Evolutionary conservation across 2,329 filamentous ascomycete species (phyloP).

Genomic region (Pestalotiopsis sp.): DNA sequence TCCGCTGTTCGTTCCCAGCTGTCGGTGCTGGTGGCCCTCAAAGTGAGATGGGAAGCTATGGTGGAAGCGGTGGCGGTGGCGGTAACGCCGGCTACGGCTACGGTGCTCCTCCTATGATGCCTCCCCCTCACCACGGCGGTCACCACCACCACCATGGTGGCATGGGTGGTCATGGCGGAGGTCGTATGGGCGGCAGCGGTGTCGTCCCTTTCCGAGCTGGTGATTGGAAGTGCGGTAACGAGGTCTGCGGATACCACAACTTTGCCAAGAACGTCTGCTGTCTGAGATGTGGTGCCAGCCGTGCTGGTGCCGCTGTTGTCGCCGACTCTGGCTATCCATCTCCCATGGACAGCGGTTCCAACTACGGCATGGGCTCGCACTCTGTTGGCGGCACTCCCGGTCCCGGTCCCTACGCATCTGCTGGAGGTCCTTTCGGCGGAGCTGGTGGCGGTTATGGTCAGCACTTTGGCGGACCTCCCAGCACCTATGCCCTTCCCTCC

Average conservation of each 20-base stretch:
- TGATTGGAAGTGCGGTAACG: conserved; percentile 98
- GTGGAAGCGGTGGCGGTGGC: conserved; percentile 50
- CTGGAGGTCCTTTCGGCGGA: conserved; percentile 65
- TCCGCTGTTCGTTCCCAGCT: conserved; percentile 98
- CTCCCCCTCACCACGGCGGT: conserved; percentile 75
- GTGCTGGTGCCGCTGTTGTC: conserved; percentile 90
- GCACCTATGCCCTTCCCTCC: conserved; percentile 86
- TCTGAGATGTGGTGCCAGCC: conserved; percentile 91
- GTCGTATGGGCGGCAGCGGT: conserved; percentile 79
- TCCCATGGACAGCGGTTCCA: conserved; percentile 83
- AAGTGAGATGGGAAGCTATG: conserved; percentile 68
- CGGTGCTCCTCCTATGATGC: conserved; percentile 79
- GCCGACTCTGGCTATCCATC: conserved; percentile 92
- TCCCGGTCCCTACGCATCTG: conserved; percentile 74
- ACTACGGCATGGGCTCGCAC: conserved; percentile 82
- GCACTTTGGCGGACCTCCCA: conserved; percentile 85
- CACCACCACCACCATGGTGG: conserved; percentile 51
- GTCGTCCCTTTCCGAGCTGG: conserved; percentile 96
- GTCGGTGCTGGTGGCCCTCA: conserved; percentile 73
- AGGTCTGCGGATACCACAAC: conserved; percentile 98
- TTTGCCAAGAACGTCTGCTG: conserved; percentile 99
- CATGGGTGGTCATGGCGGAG: conserved; percentile 56
- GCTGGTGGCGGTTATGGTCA: conserved; percentile 69
- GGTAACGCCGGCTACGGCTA: conserved; percentile 59
- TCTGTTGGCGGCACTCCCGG: conserved; percentile 86